These are phyloP conservation scores for Dothiorella sarmentorum DNA, from an alignment of 2,329 filamentous ascomycete species.

Conservation along the genomic window DNA sequence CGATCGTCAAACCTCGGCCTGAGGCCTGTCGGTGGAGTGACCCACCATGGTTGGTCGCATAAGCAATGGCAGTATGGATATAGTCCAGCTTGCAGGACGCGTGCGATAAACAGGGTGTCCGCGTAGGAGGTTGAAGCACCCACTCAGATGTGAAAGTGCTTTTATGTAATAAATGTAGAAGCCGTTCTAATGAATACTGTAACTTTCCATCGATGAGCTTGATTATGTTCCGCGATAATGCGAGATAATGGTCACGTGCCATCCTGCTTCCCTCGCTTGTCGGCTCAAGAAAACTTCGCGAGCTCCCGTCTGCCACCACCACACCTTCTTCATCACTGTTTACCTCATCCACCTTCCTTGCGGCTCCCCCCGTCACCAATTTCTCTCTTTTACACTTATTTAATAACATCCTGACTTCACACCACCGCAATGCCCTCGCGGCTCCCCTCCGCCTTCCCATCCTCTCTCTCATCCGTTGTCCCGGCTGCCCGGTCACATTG, in stretches of 20 bases:
- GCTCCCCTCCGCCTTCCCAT: slow-evolving; percentile 19
- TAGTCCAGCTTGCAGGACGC: too few species aligned
- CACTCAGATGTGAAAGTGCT: too few species aligned
- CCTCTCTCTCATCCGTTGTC: slow-evolving; percentile 25
- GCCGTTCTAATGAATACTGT: too few species aligned
- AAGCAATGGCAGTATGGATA: too few species aligned
- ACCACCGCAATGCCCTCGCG: slow-evolving; percentile 32
- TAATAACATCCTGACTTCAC: slow-evolving; percentile 13
- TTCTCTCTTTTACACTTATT: slow-evolving; percentile 18
- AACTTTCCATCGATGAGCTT: too few species aligned
- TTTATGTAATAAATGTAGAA: too few species aligned
- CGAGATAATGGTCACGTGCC: neutral
- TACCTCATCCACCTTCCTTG: slow-evolving; percentile 18
- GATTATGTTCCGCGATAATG: too few species aligned
- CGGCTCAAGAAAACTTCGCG: slow-evolving; percentile 15
- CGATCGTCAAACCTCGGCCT: slow-evolving; percentile 10
- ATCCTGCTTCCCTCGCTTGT: neutral
- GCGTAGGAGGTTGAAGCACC: too few species aligned
- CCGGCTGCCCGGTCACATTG: slow-evolving; percentile 21
- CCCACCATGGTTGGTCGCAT: too few species aligned
- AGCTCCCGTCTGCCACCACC: slow-evolving; percentile 13
- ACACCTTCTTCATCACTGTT: slow-evolving; percentile 21
- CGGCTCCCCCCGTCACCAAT: slow-evolving; percentile 11
- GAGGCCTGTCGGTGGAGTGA: slow-evolving; percentile 2
- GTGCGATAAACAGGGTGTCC: too few species aligned